These are phyloP conservation scores for Fusarium fracticaudum DNA, from an alignment of 2,329 filamentous ascomycete genomes.

Conservation along the genomic window DNA sequence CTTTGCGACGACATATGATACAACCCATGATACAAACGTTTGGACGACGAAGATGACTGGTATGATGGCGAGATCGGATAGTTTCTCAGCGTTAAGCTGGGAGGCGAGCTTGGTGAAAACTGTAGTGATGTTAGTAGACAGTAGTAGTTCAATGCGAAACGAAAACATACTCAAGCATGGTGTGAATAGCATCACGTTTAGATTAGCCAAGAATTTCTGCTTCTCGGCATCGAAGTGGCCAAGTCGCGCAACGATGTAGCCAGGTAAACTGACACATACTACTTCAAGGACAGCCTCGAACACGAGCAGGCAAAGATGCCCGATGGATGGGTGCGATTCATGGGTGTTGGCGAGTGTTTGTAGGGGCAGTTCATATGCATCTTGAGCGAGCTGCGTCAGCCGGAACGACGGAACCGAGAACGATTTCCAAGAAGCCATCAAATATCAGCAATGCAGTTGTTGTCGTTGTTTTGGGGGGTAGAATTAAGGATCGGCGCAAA, in stretches of 20 bases:
- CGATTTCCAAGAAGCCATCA: constrained; percentile 52
- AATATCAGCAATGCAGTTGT: constrained; percentile 16
- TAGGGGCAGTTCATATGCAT: constrained; percentile 55
- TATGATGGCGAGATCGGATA: constrained; percentile 90
- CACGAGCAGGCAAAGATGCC: constrained; percentile 80
- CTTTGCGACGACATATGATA: constrained; percentile 75
- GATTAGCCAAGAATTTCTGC: constrained; percentile 95
- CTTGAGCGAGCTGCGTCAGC: constrained; percentile 50
- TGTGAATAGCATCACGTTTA: constrained; percentile 96
- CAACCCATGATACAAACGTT: constrained; percentile 84
- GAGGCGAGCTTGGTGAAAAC: constrained; percentile 98
- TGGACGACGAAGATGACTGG: constrained; percentile 93
- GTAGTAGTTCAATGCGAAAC: neutral
- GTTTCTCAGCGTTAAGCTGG: constrained; percentile 90
- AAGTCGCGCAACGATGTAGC: constrained; percentile 88
- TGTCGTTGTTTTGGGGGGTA: constrained; percentile 4
- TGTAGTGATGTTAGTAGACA: constrained; percentile 50
- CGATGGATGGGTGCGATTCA: constrained; percentile 71
- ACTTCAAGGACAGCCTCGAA: constrained; percentile 96
- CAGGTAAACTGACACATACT: constrained; percentile 92
- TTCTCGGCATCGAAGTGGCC: constrained; percentile 96
- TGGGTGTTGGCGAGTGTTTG: constrained; percentile 54
- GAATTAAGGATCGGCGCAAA: constrained; percentile 17
- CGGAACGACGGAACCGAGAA: constrained; percentile 58
- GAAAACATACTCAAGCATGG: constrained; percentile 82